These are phyloP conservation scores for Populus ilicifolia DNA, from an alignment of 345 rosid species.

Conservation along the genomic window DNA sequence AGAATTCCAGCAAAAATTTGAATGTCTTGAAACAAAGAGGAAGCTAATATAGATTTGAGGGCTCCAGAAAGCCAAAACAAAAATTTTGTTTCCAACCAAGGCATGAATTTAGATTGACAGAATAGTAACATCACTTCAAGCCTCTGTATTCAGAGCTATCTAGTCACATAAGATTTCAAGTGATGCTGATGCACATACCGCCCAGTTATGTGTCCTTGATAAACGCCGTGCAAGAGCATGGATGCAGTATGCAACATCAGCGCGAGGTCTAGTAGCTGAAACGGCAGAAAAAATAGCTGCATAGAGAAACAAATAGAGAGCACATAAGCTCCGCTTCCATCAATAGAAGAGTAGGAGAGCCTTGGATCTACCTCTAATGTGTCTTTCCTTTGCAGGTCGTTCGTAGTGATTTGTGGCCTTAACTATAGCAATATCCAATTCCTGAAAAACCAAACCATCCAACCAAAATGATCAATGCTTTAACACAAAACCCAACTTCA, in stretches of 20 bases:
- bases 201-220: constrained; percentile 94
- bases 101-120: not conserved
- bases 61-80: not conserved
- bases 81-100: not conserved
- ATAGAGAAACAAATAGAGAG: constrained; percentile 12
- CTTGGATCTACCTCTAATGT: constrained; percentile 60
- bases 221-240: constrained; percentile 86
- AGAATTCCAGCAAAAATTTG: not conserved
- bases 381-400: constrained; percentile 81
- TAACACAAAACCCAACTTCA: not conserved
- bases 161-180: not conserved
- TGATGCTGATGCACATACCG: constrained; percentile 46
- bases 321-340: constrained; percentile 1
- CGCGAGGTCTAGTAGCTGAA: constrained; percentile 97
- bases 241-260: constrained; percentile 97
- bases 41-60: not conserved
- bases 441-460: constrained; percentile 40
- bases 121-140: not conserved
- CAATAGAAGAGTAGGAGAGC: not conserved
- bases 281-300: constrained; percentile 88
- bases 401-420: constrained; percentile 94
- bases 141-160: not conserved
- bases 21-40: not conserved
- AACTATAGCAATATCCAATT: constrained; percentile 95
- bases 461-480: constrained; percentile 9